Evolutionary conservation across 441 rosid genomes (phyloP).

Genomic region (Arabidopsis lyrata): DNA sequence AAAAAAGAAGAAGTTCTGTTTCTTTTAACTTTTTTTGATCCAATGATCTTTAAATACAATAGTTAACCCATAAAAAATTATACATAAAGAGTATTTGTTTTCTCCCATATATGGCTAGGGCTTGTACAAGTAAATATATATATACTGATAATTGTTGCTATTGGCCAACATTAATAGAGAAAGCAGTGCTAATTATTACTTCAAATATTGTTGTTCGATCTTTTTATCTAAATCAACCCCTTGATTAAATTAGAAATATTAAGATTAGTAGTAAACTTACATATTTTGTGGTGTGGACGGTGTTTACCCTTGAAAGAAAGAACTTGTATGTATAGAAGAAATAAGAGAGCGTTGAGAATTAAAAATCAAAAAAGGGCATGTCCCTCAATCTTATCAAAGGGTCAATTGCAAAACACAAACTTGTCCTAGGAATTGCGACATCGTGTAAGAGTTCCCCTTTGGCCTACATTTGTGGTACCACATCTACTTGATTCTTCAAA

Average conservation of each 20-base stretch:
- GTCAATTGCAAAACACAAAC: constrained; percentile 38
- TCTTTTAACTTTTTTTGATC: constrained; percentile 16
- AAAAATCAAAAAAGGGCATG: not conserved
- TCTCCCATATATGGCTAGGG: not conserved
- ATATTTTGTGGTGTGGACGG: not conserved
- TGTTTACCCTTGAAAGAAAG: not conserved
- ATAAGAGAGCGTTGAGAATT: not conserved
- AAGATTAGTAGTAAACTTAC: not conserved
- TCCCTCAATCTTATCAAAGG: constrained; percentile 42
- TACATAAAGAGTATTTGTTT: not conserved
- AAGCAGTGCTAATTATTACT: no score
- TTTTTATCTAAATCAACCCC: not conserved
- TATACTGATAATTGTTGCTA: not conserved
- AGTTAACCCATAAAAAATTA: not conserved
- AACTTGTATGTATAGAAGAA: not conserved
- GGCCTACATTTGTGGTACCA: constrained; percentile 48
- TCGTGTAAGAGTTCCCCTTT: constrained; percentile 44
- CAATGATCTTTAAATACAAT: not conserved
- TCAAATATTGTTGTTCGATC: not conserved
- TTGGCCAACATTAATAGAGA: not conserved
- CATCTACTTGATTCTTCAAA: constrained; percentile 38
- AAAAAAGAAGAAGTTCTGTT: not conserved
- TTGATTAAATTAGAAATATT: not conserved
- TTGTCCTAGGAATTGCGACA: constrained; percentile 51
- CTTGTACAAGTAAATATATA: not conserved